Evolutionary conservation across 73 alveolate genomes (phyloP), one percentile per base, ranked within the genome.

Genomic region (Blepharisma japonicum): DNA sequence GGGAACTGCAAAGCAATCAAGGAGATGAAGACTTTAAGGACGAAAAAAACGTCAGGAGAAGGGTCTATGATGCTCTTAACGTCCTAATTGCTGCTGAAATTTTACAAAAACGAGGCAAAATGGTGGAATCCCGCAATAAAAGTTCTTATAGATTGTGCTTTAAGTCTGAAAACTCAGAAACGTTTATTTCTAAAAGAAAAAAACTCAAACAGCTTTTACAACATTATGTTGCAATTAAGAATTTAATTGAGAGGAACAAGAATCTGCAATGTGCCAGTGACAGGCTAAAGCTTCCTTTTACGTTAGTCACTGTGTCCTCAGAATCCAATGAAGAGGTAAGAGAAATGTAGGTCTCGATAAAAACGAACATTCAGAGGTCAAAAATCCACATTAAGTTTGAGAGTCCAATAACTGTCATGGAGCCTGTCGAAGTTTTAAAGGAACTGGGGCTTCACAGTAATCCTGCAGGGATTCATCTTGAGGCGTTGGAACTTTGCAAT

Each of bases 41-140:
- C 67, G 96, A 91, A 53, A 82, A 91, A 56, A 94, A 91, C 77
- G 90, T 94, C 39, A 85, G 94, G 68, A 81, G 98, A 71, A 81
- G 98, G 79, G 97, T 94, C 6, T 94, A 94, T 71, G 97, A 91
- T 68, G 96, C 98, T 3, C 86, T 94, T n/a, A 94, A 91, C 82
- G 97, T 94, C 7, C 83, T 94, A 54, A 91, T 83, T 49, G 94
- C 96, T 5, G 87, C 92, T 4, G 92, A 90, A 32, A 90, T 92
- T 32, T 71, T 92, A 47, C 81, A 71, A 71, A 92, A 90, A 61
- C 81, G 81, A 11, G 91, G 90, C 14, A 90, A 92, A 72, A 70
- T 70, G 55, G 94, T 88, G 48, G 61, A 53, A 38, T 76, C 88
- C 68, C 83, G 86, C 74, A 42, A 25, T n/a, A 56, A 84, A 61